phyloP scores from a whole-genome alignment of 305 asterid genomes.

The Fraxinus paxiana region DNA sequence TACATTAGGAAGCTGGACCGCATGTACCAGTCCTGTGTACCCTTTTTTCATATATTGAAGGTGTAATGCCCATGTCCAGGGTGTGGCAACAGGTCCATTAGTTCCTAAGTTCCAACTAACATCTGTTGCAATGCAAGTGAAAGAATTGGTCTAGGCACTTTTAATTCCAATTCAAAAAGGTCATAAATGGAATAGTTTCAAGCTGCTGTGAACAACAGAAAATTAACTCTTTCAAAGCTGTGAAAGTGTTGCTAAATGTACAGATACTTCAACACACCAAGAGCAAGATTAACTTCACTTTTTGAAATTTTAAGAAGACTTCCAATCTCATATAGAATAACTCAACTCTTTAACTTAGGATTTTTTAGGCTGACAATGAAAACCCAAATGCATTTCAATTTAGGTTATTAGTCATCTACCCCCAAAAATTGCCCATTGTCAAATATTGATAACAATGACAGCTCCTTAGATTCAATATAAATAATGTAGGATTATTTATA shows the following conservation, averaged over 20 bases:
- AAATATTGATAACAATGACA: background rate
- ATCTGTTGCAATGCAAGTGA: background rate
- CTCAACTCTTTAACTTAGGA: background rate
- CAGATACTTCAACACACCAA: background rate
- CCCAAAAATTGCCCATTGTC: background rate
- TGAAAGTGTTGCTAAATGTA: background rate
- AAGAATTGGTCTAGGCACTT: constrained; percentile 6
- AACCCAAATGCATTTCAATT: background rate
- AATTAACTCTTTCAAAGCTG: background rate
- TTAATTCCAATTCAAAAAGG: constrained; percentile 26
- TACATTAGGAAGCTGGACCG: background rate
- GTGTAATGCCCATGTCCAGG: background rate
- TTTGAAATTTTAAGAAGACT: background rate
- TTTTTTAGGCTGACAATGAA: background rate
- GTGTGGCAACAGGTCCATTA: background rate
- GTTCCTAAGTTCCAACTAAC: background rate
- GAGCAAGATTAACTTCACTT: background rate
- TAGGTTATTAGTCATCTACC: background rate
- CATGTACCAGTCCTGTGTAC: background rate
- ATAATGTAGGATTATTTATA: background rate
- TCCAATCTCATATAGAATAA: background rate
- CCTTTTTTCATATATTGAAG: background rate
- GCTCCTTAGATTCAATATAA: background rate
- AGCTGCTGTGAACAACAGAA: background rate
- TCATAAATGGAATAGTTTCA: background rate